Evolutionary conservation across 345 rosid genomes (phyloP), one percentile per base, ranked within the genome.

Genomic region (Barbarea vulgaris): DNA sequence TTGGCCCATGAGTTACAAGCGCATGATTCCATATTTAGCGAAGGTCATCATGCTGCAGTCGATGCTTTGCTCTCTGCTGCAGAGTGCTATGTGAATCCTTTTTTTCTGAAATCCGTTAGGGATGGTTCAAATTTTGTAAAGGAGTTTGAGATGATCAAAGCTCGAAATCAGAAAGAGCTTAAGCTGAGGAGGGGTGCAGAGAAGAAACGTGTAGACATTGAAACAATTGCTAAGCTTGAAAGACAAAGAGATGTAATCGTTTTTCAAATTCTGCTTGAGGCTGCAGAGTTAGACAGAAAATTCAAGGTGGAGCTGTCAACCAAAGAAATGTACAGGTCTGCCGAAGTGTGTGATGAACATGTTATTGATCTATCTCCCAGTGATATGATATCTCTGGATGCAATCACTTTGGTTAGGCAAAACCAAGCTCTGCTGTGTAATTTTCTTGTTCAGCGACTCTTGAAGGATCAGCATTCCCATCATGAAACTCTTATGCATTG

Each of bases 41-140:
- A 88, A 83, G 83, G 89, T 74, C 97, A 91, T 77, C 85, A 89
- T 83, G 97, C 92, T 74, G 86, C 92, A 67, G 76, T 91, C 17
- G 94, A 91, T 85, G 93, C 97, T 70, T 81, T 91, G 79, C 90
- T 91, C 64, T 79, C 87, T 83, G 94, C 97, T 41, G 97, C 94
- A 51, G 97, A 91, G 83, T 91, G 97, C 79, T 87, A 91, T 69
- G 85, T 91, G 75, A 91, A 88, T 77, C 94, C 97, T 1, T 91
- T 83, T 77, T 91, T 91, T 71, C 76, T 88, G 85, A 79, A 71
- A 48, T 85, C 91, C 27, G 81, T 78, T 61, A 77, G 70, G 63
- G 75, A 83, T 71, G 50, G 82, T 69, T 46, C 82, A 65, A 79
- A 75, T 22, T 56, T 48, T 58, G 73, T 79, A 36, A 81, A 80